Evolutionary conservation across 768 basidiomycete genomes (phyloP).

Genomic region (Leccinum fibrillosum): DNA sequence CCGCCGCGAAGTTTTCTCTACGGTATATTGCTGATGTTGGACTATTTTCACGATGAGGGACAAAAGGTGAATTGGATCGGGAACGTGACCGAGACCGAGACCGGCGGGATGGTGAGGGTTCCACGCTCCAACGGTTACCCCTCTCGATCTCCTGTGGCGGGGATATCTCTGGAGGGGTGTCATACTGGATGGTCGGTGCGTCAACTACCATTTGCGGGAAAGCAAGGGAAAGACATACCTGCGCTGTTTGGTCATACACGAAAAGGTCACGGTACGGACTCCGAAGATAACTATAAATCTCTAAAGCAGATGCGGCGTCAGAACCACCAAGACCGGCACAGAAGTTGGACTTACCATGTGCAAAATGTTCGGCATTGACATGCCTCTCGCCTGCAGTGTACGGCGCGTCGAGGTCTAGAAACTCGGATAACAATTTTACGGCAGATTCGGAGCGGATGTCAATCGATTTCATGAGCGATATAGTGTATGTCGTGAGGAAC

Average conservation of each 20-base stretch:
- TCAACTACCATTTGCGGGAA: conserved; percentile 5
- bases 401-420: conserved; percentile 73
- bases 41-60: conserved; percentile 4
- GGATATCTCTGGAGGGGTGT: conserved; percentile 42
- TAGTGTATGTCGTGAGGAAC: conserved; percentile 87
- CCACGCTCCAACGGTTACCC: conserved; percentile 27
- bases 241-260: conserved; percentile 76
- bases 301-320: conserved; percentile 36
- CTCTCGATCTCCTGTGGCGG: conserved; percentile 31
- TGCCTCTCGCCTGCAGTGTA: conserved; percentile 55
- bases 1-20: conserved; percentile 8
- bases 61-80: conserved; percentile 22
- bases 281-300: conserved; percentile 85
- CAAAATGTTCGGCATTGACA: conserved; percentile 87
- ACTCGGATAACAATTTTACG: conserved; percentile 80
- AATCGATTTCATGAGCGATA: conserved; percentile 88
- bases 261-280: conserved; percentile 86
- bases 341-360: conserved; percentile 63
- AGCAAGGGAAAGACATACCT: conserved; percentile 47
- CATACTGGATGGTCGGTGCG: conserved; percentile 47
- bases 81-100: conserved; percentile 22
- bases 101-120: conserved; percentile 18
- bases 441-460: conserved; percentile 91
- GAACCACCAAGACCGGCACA: neutral
- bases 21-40: neutral